Evolutionary conservation across 805 yeast species (phyloP).

Genomic region (Candida broadrunensis): DNA sequence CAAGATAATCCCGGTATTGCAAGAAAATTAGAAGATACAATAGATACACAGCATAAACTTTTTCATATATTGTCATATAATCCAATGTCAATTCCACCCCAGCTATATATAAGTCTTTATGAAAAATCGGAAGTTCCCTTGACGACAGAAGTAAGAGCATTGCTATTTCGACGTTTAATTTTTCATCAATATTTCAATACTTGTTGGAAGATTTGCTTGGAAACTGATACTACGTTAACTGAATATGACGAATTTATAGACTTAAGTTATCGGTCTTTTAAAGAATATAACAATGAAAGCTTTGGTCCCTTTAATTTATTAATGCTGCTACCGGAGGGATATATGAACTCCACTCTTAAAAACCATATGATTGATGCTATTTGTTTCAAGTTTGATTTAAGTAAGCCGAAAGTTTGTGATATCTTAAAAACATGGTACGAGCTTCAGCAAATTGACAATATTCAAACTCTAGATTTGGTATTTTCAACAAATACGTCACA

Average conservation of each 20-base stretch:
- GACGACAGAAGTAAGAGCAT: slow-evolving; percentile 15
- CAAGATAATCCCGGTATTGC: neutral
- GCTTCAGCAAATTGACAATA: no score
- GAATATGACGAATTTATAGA: slow-evolving; percentile 39
- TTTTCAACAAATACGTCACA: no score
- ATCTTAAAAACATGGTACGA: no score
- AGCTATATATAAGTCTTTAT: slow-evolving; percentile 18
- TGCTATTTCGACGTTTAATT: slow-evolving; percentile 25
- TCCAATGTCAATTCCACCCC: slow-evolving; percentile 30
- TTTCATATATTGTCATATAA: slow-evolving; percentile 26
- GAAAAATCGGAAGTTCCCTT: slow-evolving; percentile 13
- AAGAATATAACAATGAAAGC: slow-evolving; percentile 13
- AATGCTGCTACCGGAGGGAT: slow-evolving; percentile 12
- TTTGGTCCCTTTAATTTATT: slow-evolving; percentile 27
- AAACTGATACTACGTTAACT: slow-evolving; percentile 23
- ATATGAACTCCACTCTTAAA: slow-evolving; percentile 10
- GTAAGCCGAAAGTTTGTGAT: neutral
- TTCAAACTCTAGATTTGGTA: no score
- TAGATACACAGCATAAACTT: slow-evolving; percentile 29
- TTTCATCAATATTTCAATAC: slow-evolving; percentile 27
- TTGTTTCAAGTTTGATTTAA: slow-evolving; percentile 10
- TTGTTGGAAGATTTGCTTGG: slow-evolving; percentile 28
- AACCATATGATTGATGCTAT: slow-evolving; percentile 17
- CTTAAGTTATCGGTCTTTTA: slow-evolving; percentile 16
- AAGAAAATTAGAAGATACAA: slow-evolving; percentile 1